Conservation (phyloP, 108 stramenopile species). For the Cylindrotheca closterium region DNA sequence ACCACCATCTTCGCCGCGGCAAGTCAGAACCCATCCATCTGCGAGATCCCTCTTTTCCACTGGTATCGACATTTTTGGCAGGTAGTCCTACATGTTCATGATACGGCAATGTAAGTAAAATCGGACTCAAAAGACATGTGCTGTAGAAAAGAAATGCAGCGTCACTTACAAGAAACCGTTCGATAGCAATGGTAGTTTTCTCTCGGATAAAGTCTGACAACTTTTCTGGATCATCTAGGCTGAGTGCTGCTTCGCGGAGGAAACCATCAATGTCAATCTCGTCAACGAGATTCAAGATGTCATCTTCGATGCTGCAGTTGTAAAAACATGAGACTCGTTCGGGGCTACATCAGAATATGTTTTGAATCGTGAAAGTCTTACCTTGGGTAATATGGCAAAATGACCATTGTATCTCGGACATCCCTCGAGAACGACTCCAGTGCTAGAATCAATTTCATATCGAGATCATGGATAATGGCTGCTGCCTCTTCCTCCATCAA, state of each 20-base stretch:
- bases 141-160: background rate
- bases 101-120: background rate
- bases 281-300: slow-evolving; percentile 84
- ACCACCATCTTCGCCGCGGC: slow-evolving; percentile 72
- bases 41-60: slow-evolving; percentile 79
- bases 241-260: slow-evolving; percentile 67
- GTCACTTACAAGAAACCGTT: slow-evolving; percentile 74
- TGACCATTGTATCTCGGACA: slow-evolving; percentile 71
- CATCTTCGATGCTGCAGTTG: slow-evolving; percentile 72
- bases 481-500: slow-evolving; percentile 74
- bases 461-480: slow-evolving; percentile 77
- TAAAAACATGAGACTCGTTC: slow-evolving; percentile 2
- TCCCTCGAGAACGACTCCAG: slow-evolving; percentile 74
- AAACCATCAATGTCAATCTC: slow-evolving; percentile 74
- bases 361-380: slow-evolving; percentile 30
- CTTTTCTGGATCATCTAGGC: slow-evolving; percentile 63
- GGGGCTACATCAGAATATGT: background rate
- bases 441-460: slow-evolving; percentile 67
- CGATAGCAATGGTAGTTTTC: slow-evolving; percentile 67
- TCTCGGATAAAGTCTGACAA: slow-evolving; percentile 64
- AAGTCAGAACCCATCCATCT: slow-evolving; percentile 86
- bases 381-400: slow-evolving; percentile 84
- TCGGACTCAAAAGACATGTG: background rate
- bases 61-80: slow-evolving; percentile 87
- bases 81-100: slow-evolving; percentile 49